Conservation (phyloP, 176 grass and related monocot genomes). For the Canna indica region DNA sequence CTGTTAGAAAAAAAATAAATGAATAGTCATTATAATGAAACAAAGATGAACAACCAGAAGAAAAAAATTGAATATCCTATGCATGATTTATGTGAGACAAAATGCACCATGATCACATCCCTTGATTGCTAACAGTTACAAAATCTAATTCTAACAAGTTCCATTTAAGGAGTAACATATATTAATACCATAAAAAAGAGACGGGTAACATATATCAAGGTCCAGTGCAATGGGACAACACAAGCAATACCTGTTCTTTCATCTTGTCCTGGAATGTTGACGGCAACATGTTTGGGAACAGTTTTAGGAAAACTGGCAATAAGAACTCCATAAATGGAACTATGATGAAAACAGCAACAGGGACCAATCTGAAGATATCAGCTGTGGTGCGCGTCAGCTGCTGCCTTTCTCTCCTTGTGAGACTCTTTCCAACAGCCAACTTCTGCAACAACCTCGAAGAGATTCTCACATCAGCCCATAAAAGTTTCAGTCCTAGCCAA, state of each 20-base stretch:
- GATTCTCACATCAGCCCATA: slow-evolving; percentile 80
- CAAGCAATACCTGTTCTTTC: slow-evolving; percentile 65
- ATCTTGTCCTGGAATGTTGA: slow-evolving; percentile 96
- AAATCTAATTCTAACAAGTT: not conserved
- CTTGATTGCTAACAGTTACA: not conserved
- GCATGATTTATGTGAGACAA: not conserved
- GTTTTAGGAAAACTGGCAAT: slow-evolving; percentile 78
- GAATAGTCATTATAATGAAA: not conserved
- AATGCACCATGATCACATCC: not conserved
- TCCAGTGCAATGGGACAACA: not conserved
- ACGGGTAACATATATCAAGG: no score
- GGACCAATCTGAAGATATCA: slow-evolving; percentile 86
- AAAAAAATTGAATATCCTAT: not conserved
- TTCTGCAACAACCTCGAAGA: slow-evolving; percentile 89
- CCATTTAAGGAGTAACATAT: not conserved
- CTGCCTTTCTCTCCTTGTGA: slow-evolving; percentile 83
- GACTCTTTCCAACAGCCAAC: slow-evolving; percentile 79
- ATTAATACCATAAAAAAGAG: not conserved
- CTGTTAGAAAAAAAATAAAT: not conserved
- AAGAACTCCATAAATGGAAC: slow-evolving; percentile 95
- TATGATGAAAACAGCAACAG: slow-evolving; percentile 81
- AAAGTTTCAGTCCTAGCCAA: slow-evolving; percentile 74
- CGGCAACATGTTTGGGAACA: slow-evolving; percentile 95
- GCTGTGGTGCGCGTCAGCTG: slow-evolving; percentile 85
- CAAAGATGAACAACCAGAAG: not conserved